phyloP scores from a whole-genome alignment of 2,329 filamentous ascomycete genomes.

The Sclerotinia subarctica region DNA sequence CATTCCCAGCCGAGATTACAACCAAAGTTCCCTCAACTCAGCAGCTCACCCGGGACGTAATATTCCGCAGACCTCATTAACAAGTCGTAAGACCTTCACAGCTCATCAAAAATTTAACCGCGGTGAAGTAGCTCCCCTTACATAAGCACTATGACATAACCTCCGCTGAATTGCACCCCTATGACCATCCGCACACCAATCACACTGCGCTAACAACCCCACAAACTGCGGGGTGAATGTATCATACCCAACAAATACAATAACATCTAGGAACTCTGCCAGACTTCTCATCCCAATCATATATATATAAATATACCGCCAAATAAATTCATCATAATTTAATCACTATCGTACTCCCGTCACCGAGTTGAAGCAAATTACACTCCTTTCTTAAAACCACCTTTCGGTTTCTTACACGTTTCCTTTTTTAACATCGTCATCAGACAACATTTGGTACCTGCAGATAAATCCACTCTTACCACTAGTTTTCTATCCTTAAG shows the following conservation, averaged over 20 bases:
- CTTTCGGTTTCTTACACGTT: constrained; percentile 7
- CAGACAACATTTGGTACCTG: constrained; percentile 9
- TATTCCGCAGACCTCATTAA: too few species aligned
- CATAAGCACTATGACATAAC: constrained; percentile 11
- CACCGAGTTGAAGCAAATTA: neutral
- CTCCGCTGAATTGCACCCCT: neutral
- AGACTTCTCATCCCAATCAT: neutral
- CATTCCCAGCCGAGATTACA: neutral
- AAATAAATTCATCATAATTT: neutral
- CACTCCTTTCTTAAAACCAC: constrained; percentile 4
- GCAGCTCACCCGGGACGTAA: neutral
- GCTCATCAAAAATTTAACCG: neutral
- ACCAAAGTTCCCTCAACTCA: neutral
- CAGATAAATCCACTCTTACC: constrained; percentile 8
- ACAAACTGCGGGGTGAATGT: constrained; percentile 9
- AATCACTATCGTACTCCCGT: neutral
- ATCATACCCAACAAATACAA: neutral
- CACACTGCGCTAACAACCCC: neutral
- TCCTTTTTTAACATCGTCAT: neutral
- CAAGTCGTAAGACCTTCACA: neutral
- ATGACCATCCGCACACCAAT: constrained; percentile 2
- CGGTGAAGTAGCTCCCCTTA: neutral
- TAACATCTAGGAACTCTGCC: neutral
- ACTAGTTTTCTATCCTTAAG: constrained; percentile 1
- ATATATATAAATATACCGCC: neutral